Evolutionary conservation across 139 green algal genomes (phyloP).

Genomic region (Chlorella vulgaris): DNA sequence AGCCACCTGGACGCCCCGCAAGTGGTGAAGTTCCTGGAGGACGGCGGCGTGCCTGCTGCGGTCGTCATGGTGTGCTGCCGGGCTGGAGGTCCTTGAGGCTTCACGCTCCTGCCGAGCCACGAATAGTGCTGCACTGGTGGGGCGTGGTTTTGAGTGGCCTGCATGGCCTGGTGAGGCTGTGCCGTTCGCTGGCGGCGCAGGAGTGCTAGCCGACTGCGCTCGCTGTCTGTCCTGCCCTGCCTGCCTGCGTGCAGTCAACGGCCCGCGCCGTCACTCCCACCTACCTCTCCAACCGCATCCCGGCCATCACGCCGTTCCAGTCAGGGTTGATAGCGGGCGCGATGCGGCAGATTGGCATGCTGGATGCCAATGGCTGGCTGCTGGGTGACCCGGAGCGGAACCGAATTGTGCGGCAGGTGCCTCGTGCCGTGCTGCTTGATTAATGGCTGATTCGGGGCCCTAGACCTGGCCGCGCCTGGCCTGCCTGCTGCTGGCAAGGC

Average conservation of each 20-base stretch:
- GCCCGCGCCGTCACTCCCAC: background rate
- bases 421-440: too few relatives aligned
- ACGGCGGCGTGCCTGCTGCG: background rate
- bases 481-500: background rate
- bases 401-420: background rate
- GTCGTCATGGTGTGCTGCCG: background rate
- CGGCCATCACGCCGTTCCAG: conserved; percentile 4
- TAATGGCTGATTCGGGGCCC: background rate
- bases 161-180: background rate
- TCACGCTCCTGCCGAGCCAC: too few relatives aligned
- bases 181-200: too few relatives aligned
- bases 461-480: background rate
- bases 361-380: conserved; percentile 17
- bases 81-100: background rate
- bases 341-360: conserved; percentile 3
- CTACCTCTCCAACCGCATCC: conserved; percentile 15
- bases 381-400: background rate
- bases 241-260: background rate
- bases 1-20: background rate
- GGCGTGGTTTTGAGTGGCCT: too few relatives aligned
- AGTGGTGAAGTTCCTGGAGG: background rate
- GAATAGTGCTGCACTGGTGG: too few relatives aligned
- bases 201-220: background rate
- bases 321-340: background rate
- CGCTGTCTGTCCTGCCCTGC: background rate